phyloP scores from a whole-genome alignment of 345 rosid species.

The Conringia planisiliqua region DNA sequence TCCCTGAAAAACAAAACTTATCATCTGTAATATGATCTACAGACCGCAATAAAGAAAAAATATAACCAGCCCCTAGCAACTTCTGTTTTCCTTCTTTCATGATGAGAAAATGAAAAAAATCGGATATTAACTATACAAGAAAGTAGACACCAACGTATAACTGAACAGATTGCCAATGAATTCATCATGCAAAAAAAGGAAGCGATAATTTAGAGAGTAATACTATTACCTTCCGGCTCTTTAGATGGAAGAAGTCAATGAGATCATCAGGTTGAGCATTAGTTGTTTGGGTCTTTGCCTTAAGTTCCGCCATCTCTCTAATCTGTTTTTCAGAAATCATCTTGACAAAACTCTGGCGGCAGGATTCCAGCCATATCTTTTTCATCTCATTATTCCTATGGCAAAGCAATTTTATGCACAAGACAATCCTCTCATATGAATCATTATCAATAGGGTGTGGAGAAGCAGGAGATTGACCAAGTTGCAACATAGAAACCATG shows the following conservation, averaged over 20 bases:
- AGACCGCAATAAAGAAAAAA: not conserved
- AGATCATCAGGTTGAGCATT: slow-evolving; percentile 93
- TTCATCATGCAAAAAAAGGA: not conserved
- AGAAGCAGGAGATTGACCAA: slow-evolving; percentile 76
- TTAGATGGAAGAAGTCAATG: slow-evolving; percentile 89
- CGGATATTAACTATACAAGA: not conserved
- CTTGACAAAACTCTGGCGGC: slow-evolving; percentile 82
- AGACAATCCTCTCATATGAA: slow-evolving; percentile 70
- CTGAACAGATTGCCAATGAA: not conserved
- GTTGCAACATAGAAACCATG: slow-evolving; percentile 78
- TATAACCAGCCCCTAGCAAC: not conserved
- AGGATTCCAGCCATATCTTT: slow-evolving; percentile 85
- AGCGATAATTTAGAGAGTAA: not conserved
- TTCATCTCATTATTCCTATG: slow-evolving; percentile 67
- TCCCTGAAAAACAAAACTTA: slow-evolving; percentile 51
- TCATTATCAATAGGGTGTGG: slow-evolving; percentile 80
- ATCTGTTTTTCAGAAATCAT: slow-evolving; percentile 92
- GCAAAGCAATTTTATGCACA: slow-evolving; percentile 74
- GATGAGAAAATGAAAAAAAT: not conserved
- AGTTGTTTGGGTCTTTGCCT: slow-evolving; percentile 83
- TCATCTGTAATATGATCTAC: not conserved
- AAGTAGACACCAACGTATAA: no score
- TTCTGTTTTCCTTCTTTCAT: not conserved
- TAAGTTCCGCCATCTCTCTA: slow-evolving; percentile 71
- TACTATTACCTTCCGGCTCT: slow-evolving; percentile 80